Base-by-base conservation (phyloP, 2,329 filamentous ascomycete species). In the Ramichloridium luteum region DNA sequence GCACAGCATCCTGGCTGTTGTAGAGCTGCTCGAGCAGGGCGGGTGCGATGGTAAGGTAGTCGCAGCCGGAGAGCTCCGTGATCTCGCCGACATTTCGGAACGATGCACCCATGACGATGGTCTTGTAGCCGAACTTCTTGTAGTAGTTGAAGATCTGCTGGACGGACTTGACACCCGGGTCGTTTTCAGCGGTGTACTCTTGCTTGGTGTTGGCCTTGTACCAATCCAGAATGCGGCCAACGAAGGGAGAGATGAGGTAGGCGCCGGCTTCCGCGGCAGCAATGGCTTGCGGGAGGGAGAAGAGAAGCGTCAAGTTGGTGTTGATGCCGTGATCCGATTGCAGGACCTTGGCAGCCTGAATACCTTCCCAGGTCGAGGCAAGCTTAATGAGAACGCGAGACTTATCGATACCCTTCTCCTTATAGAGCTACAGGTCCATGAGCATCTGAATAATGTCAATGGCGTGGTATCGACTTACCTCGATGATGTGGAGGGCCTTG, bases 41-140 rank as follows among this genome's bases (percentile, higher is more conserved):
- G 57, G 90, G 90, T 25, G 90, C 83, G 64, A 98, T 98, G 60
- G 90, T 98, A 54, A 98, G 72, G 73, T 98, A 98, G 65, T 98
- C 90, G 61, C 86, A 94, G 57, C 90, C 90, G 58, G 88, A 88
- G 41, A 98, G 76, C 72, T 98, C 90, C 28, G 84, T 96, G 64
- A 98, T 93, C 71, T 98, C 90, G 55, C 90, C 90, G 43, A 68
- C 68, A 71, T 80, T 96, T 61, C 90, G 78, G 84, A 98, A 98
- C 25, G 86, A 94, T 49, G 90, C 90, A 57, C 90, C 90, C 90
- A 98, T 98, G 65, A 98, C 90, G 53, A 96, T 94, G 62, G 90
- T 98, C 54, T 93, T 93, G 79, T 98, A 94, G 62, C 81, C 84
- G 62, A 69, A 83, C 74, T 96, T 96, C 83, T 98, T 98, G 80